Base-by-base conservation (phyloP, 2,329 filamentous ascomycete genomes). In the Akanthomyces uredinophilus region DNA sequence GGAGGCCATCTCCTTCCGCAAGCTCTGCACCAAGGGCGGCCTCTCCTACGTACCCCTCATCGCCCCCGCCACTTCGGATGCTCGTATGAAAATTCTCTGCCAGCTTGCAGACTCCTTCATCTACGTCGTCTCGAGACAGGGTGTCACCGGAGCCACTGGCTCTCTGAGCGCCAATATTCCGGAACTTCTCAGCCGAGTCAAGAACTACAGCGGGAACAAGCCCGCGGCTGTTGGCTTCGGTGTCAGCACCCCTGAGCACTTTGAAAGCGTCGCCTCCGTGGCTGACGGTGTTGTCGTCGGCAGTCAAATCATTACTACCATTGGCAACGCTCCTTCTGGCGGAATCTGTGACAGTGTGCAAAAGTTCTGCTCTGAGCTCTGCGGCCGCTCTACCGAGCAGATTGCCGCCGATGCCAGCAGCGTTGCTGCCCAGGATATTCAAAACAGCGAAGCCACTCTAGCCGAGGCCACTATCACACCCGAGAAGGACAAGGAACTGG, bases 101-200 rank as follows among this genome's bases (percentile, higher is more conserved):
- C 87, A 91, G 74, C 94, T 99, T 66, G 95, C 95, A 71, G 94
- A 98, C 77, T 97, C 93, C 4, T 99, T 98, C 80, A 96, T 99
- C 78, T 99, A 99, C 74, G 93, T 99, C 65, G 95, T 99, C 61
- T 98, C 94, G 29, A 85, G 94, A 69, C 96, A 96, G 89, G 95
- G 95, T 69, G 94, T 98, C 62, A 99, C 95, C 11, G 95, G 95
- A 69, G 95, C 92, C 16, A 88, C 87, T 1, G 93, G 93, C 39
- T 87, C 87, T 29, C 79, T 99, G 70, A 96, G 91, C 75, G 82
- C 87, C 50, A 88, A 89, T 63, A 84, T 99, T 39, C 92, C 93
- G 16, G 87, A 90, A 57, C 84, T 99, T 43, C 80, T 99, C 63
- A 84, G 85, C 62, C 87, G 91, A 44, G 95, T 99, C 29, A 95